Conservation (phyloP, 306 rosid species). For the Ochetophila trinervis region DNA sequence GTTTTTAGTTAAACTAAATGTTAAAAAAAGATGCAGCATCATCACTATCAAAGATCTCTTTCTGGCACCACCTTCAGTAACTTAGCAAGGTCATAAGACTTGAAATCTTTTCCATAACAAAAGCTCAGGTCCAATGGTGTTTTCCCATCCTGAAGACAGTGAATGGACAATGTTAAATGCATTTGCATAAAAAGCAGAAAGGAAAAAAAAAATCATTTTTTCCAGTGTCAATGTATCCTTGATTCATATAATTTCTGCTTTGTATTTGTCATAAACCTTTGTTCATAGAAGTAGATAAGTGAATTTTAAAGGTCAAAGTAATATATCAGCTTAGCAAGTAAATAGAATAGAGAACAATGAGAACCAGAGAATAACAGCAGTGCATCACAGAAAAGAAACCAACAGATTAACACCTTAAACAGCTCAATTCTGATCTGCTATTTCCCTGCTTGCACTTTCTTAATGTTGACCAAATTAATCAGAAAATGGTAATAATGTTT, state of each 20-base stretch:
- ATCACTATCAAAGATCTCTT: slow-evolving; percentile 33
- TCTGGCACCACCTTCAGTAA: slow-evolving; percentile 56
- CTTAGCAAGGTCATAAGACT: slow-evolving; percentile 77
- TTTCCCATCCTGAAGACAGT: slow-evolving; percentile 76
- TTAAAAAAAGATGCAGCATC: slow-evolving; percentile 5
- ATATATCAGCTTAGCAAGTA: neutral
- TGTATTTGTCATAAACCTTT: neutral
- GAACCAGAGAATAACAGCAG: neutral
- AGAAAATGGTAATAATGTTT: neutral
- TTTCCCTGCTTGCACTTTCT: neutral
- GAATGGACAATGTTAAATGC: slow-evolving; percentile 9
- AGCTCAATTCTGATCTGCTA: neutral
- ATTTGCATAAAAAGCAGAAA: neutral
- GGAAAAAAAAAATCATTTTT: too few species aligned
- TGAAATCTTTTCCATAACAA: slow-evolving; percentile 87
- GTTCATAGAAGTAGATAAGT: neutral
- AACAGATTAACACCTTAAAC: neutral
- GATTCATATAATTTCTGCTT: neutral
- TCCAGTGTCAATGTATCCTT: too few species aligned
- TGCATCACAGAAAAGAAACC: neutral
- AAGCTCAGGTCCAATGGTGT: slow-evolving; percentile 72
- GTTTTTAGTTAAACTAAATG: slow-evolving; percentile 9
- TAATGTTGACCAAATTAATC: neutral
- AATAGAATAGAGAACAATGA: neutral
- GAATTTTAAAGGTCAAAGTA: neutral